Percentiles rank a stretch among this genome's conserved stretches.
Evolutionary conservation across 2,329 filamentous ascomycete genomes (phyloP).

Genomic region (Claviceps cyperi): DNA sequence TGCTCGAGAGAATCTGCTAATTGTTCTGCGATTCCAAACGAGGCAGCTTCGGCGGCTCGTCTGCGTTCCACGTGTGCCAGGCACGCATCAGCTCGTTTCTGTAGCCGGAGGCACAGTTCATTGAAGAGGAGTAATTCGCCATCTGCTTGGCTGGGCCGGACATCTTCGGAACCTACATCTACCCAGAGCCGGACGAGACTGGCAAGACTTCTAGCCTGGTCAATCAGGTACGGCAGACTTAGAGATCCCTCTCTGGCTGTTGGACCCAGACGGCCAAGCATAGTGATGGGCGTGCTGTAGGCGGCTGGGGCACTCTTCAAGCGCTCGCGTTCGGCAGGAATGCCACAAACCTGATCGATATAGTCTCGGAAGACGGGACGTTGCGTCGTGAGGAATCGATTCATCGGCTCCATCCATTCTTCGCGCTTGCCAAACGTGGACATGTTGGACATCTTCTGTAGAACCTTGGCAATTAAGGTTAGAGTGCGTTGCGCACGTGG

Average conservation of each 20-base stretch:
- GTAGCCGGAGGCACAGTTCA: constrained; percentile 32
- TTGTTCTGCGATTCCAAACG: constrained; percentile 19
- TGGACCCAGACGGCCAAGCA: constrained; percentile 66
- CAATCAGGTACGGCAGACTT: constrained; percentile 82
- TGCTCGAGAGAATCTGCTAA: constrained; percentile 36
- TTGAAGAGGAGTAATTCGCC: constrained; percentile 41
- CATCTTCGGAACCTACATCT: constrained; percentile 33
- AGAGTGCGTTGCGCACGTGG: constrained; percentile 73
- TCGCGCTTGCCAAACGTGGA: constrained; percentile 88
- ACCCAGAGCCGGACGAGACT: constrained; percentile 71
- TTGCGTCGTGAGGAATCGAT: constrained; percentile 64
- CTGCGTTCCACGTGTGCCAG: constrained; percentile 33
- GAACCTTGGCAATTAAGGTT: constrained; percentile 80
- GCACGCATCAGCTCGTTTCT: constrained; percentile 36
- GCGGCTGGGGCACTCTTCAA: constrained; percentile 56
- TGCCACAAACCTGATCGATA: constrained; percentile 73
- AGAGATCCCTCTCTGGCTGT: constrained; percentile 84
- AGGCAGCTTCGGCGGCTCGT: constrained; percentile 23
- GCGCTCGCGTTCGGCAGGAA: constrained; percentile 55
- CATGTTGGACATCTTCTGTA: constrained; percentile 84
- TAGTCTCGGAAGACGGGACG: constrained; percentile 73
- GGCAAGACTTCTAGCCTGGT: constrained; percentile 74
- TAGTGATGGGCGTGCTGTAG: constrained; percentile 86
- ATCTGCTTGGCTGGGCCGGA: constrained; percentile 19
- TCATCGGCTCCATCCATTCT: constrained; percentile 99